These are phyloP conservation scores for Senecio squalidus DNA, from an alignment of 140 eudicot species.

Conservation along the genomic window DNA sequence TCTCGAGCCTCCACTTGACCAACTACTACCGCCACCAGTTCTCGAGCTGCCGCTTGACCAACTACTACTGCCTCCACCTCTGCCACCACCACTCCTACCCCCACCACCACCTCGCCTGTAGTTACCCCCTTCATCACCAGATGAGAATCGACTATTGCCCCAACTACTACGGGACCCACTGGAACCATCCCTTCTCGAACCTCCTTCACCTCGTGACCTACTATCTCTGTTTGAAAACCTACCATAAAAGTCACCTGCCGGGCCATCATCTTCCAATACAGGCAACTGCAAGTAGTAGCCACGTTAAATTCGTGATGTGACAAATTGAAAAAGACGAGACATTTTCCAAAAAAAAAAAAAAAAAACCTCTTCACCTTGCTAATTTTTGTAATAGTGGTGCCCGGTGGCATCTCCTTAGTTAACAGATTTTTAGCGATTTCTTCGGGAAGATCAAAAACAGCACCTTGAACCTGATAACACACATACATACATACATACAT, in stretches of 20 bases:
- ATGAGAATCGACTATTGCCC: constrained; percentile 41
- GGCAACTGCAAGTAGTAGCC: not conserved
- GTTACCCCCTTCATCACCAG: constrained; percentile 34
- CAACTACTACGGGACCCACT: constrained; percentile 43
- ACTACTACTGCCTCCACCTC: constrained; percentile 37
- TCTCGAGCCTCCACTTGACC: constrained; percentile 12
- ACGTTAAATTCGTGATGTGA: not conserved
- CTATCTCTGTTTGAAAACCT: constrained; percentile 27
- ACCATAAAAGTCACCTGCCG: not conserved
- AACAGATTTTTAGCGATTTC: constrained; percentile 81
- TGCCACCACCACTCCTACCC: constrained; percentile 18
- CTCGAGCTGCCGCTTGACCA: constrained; percentile 42
- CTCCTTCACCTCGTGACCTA: constrained; percentile 48
- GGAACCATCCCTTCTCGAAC: constrained; percentile 51
- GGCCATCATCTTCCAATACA: not conserved
- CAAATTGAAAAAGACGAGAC: not conserved
- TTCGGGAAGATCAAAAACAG: constrained; percentile 92
- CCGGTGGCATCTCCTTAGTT: constrained; percentile 70
- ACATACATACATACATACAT: not conserved
- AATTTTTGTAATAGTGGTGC: constrained; percentile 69
- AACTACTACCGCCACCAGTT: constrained; percentile 7
- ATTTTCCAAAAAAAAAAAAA: not conserved
- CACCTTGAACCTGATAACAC: constrained; percentile 69
- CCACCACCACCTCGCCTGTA: constrained; percentile 45
- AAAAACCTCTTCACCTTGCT: constrained; percentile 52